Evolutionary conservation across 257 asterid species (phyloP), one percentile per base, ranked within the genome.

Genomic region (Echites panduratus): DNA sequence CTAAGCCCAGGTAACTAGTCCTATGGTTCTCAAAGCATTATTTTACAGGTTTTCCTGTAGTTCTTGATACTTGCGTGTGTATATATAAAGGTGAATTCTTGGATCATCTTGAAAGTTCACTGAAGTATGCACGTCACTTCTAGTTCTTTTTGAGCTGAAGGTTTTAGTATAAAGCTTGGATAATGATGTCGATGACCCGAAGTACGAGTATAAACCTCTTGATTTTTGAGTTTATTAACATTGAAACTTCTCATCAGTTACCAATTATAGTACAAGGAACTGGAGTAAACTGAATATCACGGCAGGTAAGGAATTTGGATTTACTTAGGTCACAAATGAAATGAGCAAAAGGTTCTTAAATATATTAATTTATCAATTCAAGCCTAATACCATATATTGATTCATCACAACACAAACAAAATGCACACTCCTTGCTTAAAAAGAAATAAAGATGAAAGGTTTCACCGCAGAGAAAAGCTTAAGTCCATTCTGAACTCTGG

Each of bases 1-100:
- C 49, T 84, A 70, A 88, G 84, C 80, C 99, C 97, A 86, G 99
- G 98, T 91, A 85, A 68, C 64, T 74, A 29, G 29, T 49, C 71
- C 57, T 48, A 27, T 24, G 45, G 67, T 43, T 44, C 9, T 27
- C 16, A 49, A 13, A 45, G 35, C 66, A 59, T 57, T 70, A 58
- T 26, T 62, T 65, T 75, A 35, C 43, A 43, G 47, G 26, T 70
- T 58, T 52, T 45, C 29, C 44, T 49, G 61, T 77, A n/a, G 77
- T 66, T 41, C 5, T 29, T 62, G 44, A 47, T 63, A 47, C 27
- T 3, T 35, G n/a, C 16, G 44, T 4, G 4, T 9, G 20, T 14
- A 63, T 32, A 63, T 63, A 35, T 22, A 56, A 10, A 35, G 6
- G 10, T 32, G 24, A 26, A 29, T 19, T 26, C 24, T 11, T 32